Conservation (phyloP, 768 basidiomycete species). For the Kwoniella heveanensis region DNA sequence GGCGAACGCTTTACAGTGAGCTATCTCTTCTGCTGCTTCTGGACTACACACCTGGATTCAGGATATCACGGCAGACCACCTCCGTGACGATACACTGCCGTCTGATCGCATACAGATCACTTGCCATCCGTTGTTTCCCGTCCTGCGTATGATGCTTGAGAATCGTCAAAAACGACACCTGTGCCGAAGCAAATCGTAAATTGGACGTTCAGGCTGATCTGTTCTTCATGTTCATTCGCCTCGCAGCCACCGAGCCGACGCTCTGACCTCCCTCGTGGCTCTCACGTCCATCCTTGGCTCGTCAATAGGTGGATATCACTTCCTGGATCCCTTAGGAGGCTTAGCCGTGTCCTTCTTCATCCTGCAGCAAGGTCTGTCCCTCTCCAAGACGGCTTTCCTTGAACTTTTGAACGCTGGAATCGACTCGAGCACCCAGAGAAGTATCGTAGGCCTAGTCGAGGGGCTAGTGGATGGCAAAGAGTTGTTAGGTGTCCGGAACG, state of each 20-base stretch:
- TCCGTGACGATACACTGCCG: too few relatives aligned
- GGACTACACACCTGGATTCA: too few relatives aligned
- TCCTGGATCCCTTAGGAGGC: conserved; percentile 92
- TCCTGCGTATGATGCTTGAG: too few relatives aligned
- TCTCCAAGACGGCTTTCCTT: conserved; percentile 70
- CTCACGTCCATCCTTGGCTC: conserved; percentile 89
- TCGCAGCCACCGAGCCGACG: conserved; percentile 81
- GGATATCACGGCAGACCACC: too few relatives aligned
- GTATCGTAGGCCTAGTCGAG: conserved; percentile 64
- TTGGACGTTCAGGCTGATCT: too few relatives aligned
- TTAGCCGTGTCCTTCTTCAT: conserved; percentile 88
- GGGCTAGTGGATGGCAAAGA: conserved; percentile 60
- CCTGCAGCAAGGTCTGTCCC: conserved; percentile 70
- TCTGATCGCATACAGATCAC: too few relatives aligned
- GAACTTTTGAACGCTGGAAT: conserved; percentile 85
- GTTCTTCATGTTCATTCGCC: background rate
- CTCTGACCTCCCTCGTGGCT: conserved; percentile 87
- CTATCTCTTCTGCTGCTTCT: background rate
- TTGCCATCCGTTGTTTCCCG: too few relatives aligned
- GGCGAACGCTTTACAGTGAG: conserved; percentile 87
- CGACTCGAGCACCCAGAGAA: conserved; percentile 62
- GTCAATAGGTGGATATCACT: conserved; percentile 70
- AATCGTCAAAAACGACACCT: too few relatives aligned
- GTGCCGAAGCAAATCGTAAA: too few relatives aligned
- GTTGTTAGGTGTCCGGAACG: conserved; percentile 48